Percentiles rank a stretch among this genome's conserved stretches.
These are phyloP conservation scores for Endocalyx cinctus DNA, from an alignment of 2,329 filamentous ascomycete species.

Conservation along the genomic window DNA sequence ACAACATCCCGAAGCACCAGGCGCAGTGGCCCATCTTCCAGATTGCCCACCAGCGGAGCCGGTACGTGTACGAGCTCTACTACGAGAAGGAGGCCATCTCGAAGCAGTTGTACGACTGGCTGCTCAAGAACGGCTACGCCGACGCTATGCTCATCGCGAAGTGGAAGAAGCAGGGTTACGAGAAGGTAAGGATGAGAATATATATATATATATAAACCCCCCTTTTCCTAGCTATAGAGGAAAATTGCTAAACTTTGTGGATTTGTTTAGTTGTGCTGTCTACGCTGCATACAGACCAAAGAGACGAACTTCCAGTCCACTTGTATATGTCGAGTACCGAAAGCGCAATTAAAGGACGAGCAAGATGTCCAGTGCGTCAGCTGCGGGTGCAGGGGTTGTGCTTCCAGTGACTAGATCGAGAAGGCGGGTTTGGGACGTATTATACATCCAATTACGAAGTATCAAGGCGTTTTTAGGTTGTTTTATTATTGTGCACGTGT, in stretches of 20 bases:
- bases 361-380: slow-evolving; percentile 90
- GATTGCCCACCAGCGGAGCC: slow-evolving; percentile 84
- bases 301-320: slow-evolving; percentile 99
- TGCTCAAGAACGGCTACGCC: slow-evolving; percentile 94
- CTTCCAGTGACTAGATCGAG: slow-evolving; percentile 78
- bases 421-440: no score
- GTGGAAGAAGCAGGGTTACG: slow-evolving; percentile 99
- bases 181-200: slow-evolving; percentile 62
- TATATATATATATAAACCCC: no score
- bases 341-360: slow-evolving; percentile 82
- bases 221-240: no score
- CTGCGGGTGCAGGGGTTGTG: slow-evolving; percentile 89
- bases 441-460: no score
- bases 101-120: slow-evolving; percentile 88
- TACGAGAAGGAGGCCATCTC: slow-evolving; percentile 96
- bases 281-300: slow-evolving; percentile 97
- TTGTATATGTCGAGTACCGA: slow-evolving; percentile 93
- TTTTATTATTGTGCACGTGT: no score
- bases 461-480: no score
- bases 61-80: slow-evolving; percentile 96
- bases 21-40: slow-evolving; percentile 97
- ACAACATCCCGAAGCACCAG: slow-evolving; percentile 78
- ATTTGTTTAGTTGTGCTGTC: slow-evolving; percentile 70
- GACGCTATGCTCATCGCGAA: slow-evolving; percentile 96
- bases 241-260: slow-evolving; percentile 13